phyloP scores from a whole-genome alignment of 768 basidiomycete species.

The Gloeophyllum trabeum region DNA sequence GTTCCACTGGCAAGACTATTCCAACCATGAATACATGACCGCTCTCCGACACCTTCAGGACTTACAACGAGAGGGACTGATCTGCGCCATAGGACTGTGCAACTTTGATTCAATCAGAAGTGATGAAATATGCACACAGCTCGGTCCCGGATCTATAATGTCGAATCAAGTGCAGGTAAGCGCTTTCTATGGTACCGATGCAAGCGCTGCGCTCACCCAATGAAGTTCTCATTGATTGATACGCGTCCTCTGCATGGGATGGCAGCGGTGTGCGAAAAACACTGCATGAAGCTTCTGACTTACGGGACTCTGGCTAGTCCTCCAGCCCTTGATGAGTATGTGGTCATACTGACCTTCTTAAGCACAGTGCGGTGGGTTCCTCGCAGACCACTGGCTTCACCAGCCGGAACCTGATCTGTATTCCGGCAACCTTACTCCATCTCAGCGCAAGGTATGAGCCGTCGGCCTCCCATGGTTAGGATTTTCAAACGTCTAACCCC shows the following conservation, averaged over 20 bases:
- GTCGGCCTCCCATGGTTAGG: neutral
- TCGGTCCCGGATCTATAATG: conserved; percentile 61
- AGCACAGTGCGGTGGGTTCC: conserved; percentile 76
- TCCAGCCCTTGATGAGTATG: neutral
- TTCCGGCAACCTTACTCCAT: conserved; percentile 57
- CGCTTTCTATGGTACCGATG: neutral
- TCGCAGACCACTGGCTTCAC: conserved; percentile 66
- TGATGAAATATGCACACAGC: conserved; percentile 69
- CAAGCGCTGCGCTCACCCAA: neutral
- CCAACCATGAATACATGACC: conserved; percentile 33
- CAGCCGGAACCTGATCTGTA: conserved; percentile 64
- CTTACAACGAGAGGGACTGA: conserved; percentile 46
- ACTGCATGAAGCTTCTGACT: conserved; percentile 64
- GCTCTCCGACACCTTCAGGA: conserved; percentile 42
- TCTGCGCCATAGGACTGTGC: conserved; percentile 61
- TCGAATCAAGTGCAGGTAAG: conserved; percentile 77
- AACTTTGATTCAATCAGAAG: conserved; percentile 71
- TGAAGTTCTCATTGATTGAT: conserved; percentile 74
- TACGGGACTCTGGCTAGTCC: conserved; percentile 68
- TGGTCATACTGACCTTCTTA: neutral
- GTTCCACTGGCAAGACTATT: conserved; percentile 78
- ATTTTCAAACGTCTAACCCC: neutral
- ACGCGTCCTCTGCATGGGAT: conserved; percentile 67
- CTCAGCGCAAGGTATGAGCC: conserved; percentile 60
- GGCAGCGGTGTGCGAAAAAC: conserved; percentile 64